Conservation (phyloP, 139 green algal genomes). For the Chlorella sp. region DNA sequence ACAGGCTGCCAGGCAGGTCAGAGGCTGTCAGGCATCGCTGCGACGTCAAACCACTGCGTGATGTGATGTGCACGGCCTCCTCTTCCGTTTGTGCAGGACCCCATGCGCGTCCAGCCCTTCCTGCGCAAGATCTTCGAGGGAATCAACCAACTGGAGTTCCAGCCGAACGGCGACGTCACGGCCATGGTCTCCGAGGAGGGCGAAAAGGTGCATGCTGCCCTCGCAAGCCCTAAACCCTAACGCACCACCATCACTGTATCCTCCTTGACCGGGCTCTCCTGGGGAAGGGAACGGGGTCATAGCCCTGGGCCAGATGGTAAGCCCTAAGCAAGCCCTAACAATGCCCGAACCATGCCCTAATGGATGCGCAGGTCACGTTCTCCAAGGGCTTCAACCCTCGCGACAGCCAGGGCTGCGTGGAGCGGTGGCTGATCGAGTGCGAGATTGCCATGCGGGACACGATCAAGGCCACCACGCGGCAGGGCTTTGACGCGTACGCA, state of each 20-base stretch:
- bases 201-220: slow-evolving; percentile 41
- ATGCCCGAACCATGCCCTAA: too few relatives aligned
- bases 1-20: too few relatives aligned
- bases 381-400: slow-evolving; percentile 56
- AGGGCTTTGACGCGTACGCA: slow-evolving; percentile 52
- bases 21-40: too few relatives aligned
- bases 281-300: too few relatives aligned
- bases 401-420: slow-evolving; percentile 50
- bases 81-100: too few relatives aligned
- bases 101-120: slow-evolving; percentile 73
- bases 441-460: slow-evolving; percentile 62
- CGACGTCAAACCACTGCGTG: too few relatives aligned
- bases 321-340: too few relatives aligned
- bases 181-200: slow-evolving; percentile 67
- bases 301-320: too few relatives aligned
- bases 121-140: slow-evolving; percentile 79
- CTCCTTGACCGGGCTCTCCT: background rate
- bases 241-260: background rate
- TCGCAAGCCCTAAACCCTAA: slow-evolving; percentile 1
- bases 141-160: slow-evolving; percentile 69
- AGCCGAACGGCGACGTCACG: slow-evolving; percentile 40
- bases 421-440: slow-evolving; percentile 77
- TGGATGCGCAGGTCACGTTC: slow-evolving; percentile 35
- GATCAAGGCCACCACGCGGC: slow-evolving; percentile 33
- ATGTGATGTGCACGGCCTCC: too few relatives aligned